Evolutionary conservation across 306 rosid genomes (phyloP).

Genomic region (Cucumis hystrix): DNA sequence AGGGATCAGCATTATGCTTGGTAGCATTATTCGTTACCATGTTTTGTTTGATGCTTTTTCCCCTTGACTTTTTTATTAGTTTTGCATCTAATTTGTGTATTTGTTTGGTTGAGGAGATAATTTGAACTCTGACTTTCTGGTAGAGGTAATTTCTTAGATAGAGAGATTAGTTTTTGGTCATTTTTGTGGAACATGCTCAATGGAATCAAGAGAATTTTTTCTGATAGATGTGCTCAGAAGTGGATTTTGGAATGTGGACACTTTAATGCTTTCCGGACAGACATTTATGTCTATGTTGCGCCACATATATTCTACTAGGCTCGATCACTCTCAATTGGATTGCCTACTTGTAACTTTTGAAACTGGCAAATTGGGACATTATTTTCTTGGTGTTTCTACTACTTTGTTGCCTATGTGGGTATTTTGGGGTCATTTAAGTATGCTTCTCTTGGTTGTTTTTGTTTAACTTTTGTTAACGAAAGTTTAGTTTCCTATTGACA

Average conservation of each 20-base stretch:
- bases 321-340: background rate
- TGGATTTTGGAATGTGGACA: background rate
- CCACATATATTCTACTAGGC: background rate
- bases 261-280: background rate
- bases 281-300: background rate
- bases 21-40: background rate
- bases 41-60: background rate
- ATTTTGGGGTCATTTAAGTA: background rate
- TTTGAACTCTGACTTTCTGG: background rate
- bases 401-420: background rate
- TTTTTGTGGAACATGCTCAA: background rate
- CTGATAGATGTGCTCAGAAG: background rate
- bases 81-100: background rate
- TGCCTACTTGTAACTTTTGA: background rate
- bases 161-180: background rate
- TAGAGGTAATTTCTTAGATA: background rate
- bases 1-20: background rate
- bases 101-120: background rate
- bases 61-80: background rate
- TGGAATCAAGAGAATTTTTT: background rate
- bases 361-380: background rate
- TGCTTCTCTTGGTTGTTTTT: background rate
- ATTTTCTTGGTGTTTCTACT: background rate
- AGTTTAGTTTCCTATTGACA: background rate
- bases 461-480: background rate